These are phyloP conservation scores for Torulaspora quercuum DNA, from an alignment of 805 yeast genomes.

Conservation along the genomic window DNA sequence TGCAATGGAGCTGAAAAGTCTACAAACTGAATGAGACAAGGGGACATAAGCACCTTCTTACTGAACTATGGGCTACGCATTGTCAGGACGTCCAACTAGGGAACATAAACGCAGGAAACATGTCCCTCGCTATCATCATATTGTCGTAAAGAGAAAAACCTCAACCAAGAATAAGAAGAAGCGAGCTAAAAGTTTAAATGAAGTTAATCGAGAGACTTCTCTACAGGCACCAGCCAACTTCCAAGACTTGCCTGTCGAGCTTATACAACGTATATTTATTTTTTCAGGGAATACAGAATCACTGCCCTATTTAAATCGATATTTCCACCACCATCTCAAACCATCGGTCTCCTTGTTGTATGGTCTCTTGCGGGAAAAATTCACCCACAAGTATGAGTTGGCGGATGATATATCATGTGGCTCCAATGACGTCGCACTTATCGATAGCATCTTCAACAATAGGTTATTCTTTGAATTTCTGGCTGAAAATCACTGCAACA, in stretches of 20 bases:
- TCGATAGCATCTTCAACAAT: slow-evolving; percentile 12
- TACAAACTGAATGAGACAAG: no score
- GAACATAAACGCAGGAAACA: slow-evolving; percentile 14
- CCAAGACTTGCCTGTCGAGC: slow-evolving; percentile 20
- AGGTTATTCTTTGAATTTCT: slow-evolving; percentile 7
- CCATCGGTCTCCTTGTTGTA: slow-evolving; percentile 18
- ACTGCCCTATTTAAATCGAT: slow-evolving; percentile 20
- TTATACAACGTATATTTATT: slow-evolving; percentile 22
- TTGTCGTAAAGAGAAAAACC: background rate
- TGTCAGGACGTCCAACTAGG: slow-evolving; percentile 20
- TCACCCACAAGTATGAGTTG: background rate
- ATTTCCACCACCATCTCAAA: slow-evolving; percentile 18
- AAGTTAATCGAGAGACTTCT: background rate
- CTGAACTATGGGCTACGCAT: slow-evolving; percentile 22
- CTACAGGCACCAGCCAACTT: slow-evolving; percentile 1
- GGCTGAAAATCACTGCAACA: slow-evolving; percentile 3
- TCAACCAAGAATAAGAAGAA: slow-evolving; percentile 2
- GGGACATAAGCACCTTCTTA: no score
- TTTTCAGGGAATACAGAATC: slow-evolving; percentile 10
- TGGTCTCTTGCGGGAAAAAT: slow-evolving; percentile 17
- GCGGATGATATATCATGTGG: background rate
- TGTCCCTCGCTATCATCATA: background rate
- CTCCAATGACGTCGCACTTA: slow-evolving; percentile 3
- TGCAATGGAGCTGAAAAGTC: no score
- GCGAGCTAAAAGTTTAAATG: background rate